A percentile compares a stretch with the other conserved stretches of the same genome.
Conservation (phyloP, 345 rosid species). For the Salix purpurea region DNA sequence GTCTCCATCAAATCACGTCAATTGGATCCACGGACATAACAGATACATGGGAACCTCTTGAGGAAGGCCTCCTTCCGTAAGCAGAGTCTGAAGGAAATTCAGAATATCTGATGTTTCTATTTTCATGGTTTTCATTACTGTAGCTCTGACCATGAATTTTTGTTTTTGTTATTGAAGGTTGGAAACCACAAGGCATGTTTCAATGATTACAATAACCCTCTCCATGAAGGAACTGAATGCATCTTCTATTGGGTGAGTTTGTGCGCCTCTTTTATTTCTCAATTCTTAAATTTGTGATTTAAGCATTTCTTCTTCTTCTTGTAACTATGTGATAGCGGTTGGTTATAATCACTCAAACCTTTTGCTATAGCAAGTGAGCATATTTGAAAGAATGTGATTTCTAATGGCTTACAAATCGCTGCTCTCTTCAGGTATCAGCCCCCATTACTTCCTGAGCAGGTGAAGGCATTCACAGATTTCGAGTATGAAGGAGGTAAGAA, state of each 20-base stretch:
- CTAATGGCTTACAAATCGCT: background rate
- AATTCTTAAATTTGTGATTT: background rate
- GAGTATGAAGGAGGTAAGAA: slow-evolving; percentile 31
- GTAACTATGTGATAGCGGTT: too few relatives aligned
- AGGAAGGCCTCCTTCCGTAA: slow-evolving; percentile 97
- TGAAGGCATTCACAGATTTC: slow-evolving; percentile 22
- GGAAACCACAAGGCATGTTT: slow-evolving; percentile 98
- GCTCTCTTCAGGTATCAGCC: slow-evolving; percentile 25
- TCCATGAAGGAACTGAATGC: slow-evolving; percentile 68
- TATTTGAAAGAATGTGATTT: background rate
- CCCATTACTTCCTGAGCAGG: slow-evolving; percentile 26
- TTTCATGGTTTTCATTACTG: background rate
- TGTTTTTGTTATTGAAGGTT: slow-evolving; percentile 37
- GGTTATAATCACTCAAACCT: too few relatives aligned
- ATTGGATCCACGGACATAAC: slow-evolving; percentile 92
- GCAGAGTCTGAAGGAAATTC: slow-evolving; percentile 15
- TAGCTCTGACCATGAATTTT: background rate
- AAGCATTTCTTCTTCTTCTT: too few relatives aligned
- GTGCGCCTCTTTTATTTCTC: background rate
- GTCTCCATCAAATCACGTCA: slow-evolving; percentile 79
- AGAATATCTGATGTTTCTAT: background rate
- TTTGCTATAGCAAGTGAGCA: background rate
- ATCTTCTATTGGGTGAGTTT: slow-evolving; percentile 74
- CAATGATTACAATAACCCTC: slow-evolving; percentile 86
- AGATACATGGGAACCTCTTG: slow-evolving; percentile 90